Percentiles rank a stretch among this genome's conserved stretches.
phyloP scores from a whole-genome alignment of 2,329 filamentous ascomycete genomes.

The Xylariaceae sp. region DNA sequence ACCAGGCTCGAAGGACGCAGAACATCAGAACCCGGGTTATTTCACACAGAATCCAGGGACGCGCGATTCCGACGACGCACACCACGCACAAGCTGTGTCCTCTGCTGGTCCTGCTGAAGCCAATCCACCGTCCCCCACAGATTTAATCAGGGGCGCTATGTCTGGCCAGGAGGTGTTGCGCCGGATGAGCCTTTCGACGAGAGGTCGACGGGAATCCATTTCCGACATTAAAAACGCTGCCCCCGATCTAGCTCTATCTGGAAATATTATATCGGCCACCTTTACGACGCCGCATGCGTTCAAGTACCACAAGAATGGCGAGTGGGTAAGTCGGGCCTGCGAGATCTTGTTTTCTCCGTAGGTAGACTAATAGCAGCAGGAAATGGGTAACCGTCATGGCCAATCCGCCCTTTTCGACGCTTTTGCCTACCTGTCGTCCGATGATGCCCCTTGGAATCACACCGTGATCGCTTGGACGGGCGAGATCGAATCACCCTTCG shows the following conservation, averaged over 20 bases:
- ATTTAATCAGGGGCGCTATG: constrained; percentile 26
- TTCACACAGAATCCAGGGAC: constrained; percentile 24
- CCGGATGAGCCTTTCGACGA: constrained; percentile 37
- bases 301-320: constrained; percentile 52
- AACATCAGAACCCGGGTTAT: constrained; percentile 23
- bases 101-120: constrained; percentile 12
- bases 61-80: constrained; percentile 23
- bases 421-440: constrained; percentile 81
- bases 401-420: constrained; percentile 92
- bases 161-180: constrained; percentile 38
- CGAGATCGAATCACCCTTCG: constrained; percentile 60
- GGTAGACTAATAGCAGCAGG: constrained; percentile 41
- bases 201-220: constrained; percentile 46
- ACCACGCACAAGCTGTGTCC: neutral
- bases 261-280: constrained; percentile 63
- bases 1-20: constrained; percentile 11
- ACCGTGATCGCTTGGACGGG: constrained; percentile 93
- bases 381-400: constrained; percentile 72
- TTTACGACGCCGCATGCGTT: constrained; percentile 60
- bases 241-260: constrained; percentile 54
- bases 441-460: constrained; percentile 82
- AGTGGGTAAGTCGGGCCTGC: constrained; percentile 51
- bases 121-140: constrained; percentile 14
- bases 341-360: neutral
- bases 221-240: constrained; percentile 52